phyloP scores from a whole-genome alignment of 768 basidiomycete species.

The Boletus huronensis region DNA sequence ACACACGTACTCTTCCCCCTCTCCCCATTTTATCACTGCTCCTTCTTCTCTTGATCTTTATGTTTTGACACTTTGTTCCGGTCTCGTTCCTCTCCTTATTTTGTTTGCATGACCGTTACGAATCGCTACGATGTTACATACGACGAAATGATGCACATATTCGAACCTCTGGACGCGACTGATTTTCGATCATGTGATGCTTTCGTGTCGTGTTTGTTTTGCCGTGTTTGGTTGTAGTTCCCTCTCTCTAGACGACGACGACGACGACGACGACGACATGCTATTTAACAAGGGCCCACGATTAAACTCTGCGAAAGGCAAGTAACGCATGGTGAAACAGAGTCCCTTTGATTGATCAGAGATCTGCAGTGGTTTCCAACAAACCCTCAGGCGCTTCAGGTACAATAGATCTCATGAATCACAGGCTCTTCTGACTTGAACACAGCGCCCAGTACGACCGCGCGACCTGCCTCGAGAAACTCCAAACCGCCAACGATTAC shows the following conservation, averaged over 20 bases:
- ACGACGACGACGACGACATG: conserved; percentile 16
- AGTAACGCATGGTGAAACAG: not conserved
- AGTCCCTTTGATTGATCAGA: not conserved
- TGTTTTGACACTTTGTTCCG: conserved; percentile 8
- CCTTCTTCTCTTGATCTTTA: conserved; percentile 1
- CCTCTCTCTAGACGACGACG: no score
- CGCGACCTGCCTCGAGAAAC: conserved; percentile 26
- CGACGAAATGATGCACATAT: conserved; percentile 23
- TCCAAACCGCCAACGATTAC: conserved; percentile 16
- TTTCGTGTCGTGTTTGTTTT: conserved; percentile 20
- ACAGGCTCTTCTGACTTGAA: not conserved
- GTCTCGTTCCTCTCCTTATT: conserved; percentile 7
- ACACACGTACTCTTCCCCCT: not conserved
- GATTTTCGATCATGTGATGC: conserved; percentile 24
- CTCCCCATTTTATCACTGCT: conserved; percentile 9
- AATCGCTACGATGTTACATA: conserved; percentile 29
- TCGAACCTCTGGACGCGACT: conserved; percentile 5
- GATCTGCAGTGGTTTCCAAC: conserved; percentile 24
- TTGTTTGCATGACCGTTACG: conserved; percentile 25
- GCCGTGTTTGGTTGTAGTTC: conserved; percentile 18
- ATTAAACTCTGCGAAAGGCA: conserved; percentile 14
- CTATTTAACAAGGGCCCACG: conserved; percentile 50
- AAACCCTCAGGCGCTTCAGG: conserved; percentile 42
- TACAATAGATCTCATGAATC: conserved; percentile 14
- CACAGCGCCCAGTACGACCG: conserved; percentile 34